These are phyloP conservation scores for Pythium phragmitis DNA, from an alignment of 352 stramenopile genomes.

Conservation along the genomic window DNA sequence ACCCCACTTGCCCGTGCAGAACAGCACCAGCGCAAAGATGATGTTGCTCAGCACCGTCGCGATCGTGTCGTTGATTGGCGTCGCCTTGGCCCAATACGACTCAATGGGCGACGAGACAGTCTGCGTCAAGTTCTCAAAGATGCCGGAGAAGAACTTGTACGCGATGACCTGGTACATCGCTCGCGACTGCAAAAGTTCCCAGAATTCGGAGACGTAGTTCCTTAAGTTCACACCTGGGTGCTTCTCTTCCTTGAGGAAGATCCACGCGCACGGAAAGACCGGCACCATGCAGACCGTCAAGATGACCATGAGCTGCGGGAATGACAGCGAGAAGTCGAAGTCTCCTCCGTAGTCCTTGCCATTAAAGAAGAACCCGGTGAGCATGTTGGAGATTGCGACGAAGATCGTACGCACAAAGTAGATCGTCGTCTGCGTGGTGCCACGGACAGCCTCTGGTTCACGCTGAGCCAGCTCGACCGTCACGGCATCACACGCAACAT, in stretches of 20 bases:
- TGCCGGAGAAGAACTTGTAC: conserved; percentile 14
- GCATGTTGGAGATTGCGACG: conserved; percentile 2
- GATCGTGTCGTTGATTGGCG: conserved; percentile 24
- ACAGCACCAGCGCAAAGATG: conserved; percentile 18
- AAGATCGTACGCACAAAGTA: conserved; percentile 25
- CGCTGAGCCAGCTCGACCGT: conserved; percentile 29
- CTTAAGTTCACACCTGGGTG: conserved; percentile 2
- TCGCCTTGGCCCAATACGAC: conserved; percentile 18
- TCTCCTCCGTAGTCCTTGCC: conserved; percentile 20
- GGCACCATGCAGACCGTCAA: conserved; percentile 13
- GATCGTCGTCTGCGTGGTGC: conserved; percentile 27
- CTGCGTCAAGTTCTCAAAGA: conserved; percentile 16
- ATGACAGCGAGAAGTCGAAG: conserved; percentile 18
- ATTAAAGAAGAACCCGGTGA: conserved; percentile 29
- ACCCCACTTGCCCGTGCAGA: conserved; percentile 20
- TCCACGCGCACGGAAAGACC: conserved; percentile 18
- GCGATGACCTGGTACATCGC: conserved; percentile 26
- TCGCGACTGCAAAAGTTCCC: conserved; percentile 22
- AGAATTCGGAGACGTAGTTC: conserved; percentile 24
- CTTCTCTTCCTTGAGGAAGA: conserved; percentile 26
- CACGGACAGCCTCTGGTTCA: conserved; percentile 25
- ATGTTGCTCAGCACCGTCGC: conserved; percentile 8
- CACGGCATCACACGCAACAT: conserved; percentile 24
- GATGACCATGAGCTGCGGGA: conserved; percentile 24
- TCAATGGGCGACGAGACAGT: conserved; percentile 9